Conservation (phyloP, 2,329 filamentous ascomycete genomes). For the Plenodomus lindquistii region DNA sequence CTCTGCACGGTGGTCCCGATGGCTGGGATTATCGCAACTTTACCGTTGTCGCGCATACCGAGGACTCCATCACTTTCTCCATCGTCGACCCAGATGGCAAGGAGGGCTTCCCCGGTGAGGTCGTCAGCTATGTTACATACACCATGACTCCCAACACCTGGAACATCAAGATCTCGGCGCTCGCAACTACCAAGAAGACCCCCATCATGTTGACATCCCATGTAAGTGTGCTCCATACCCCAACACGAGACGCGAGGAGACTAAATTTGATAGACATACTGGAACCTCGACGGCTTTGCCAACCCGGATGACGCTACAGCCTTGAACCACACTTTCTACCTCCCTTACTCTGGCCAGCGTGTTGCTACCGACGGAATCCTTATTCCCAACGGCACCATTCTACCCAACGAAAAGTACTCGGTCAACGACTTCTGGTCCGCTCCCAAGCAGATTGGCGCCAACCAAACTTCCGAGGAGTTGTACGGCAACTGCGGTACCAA, state of each 20-base stretch:
- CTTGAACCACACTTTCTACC: slow-evolving; percentile 63
- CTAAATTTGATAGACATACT: slow-evolving; percentile 65
- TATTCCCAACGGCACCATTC: slow-evolving; percentile 61
- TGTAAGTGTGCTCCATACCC: slow-evolving; percentile 46
- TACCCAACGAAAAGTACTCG: slow-evolving; percentile 67
- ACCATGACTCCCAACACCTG: slow-evolving; percentile 68
- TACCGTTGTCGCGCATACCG: slow-evolving; percentile 70
- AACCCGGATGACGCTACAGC: slow-evolving; percentile 69
- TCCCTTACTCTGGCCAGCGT: slow-evolving; percentile 47
- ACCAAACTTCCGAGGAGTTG: slow-evolving; percentile 65
- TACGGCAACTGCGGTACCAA: slow-evolving; percentile 75
- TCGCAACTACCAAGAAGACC: slow-evolving; percentile 73
- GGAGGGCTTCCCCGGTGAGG: slow-evolving; percentile 78
- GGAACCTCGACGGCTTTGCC: slow-evolving; percentile 80
- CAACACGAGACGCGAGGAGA: neutral
- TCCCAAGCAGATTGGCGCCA: slow-evolving; percentile 77
- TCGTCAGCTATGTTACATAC: slow-evolving; percentile 75
- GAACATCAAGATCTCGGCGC: slow-evolving; percentile 73
- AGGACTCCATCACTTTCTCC: slow-evolving; percentile 72
- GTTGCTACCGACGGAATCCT: slow-evolving; percentile 64
- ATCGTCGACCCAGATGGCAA: slow-evolving; percentile 73
- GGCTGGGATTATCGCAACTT: slow-evolving; percentile 80
- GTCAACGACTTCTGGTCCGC: slow-evolving; percentile 82
- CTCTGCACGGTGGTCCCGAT: slow-evolving; percentile 69
- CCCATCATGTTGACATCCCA: slow-evolving; percentile 81